Base-by-base conservation (phyloP, 2,329 filamentous ascomycete genomes). In the Spiromastix sp. region DNA sequence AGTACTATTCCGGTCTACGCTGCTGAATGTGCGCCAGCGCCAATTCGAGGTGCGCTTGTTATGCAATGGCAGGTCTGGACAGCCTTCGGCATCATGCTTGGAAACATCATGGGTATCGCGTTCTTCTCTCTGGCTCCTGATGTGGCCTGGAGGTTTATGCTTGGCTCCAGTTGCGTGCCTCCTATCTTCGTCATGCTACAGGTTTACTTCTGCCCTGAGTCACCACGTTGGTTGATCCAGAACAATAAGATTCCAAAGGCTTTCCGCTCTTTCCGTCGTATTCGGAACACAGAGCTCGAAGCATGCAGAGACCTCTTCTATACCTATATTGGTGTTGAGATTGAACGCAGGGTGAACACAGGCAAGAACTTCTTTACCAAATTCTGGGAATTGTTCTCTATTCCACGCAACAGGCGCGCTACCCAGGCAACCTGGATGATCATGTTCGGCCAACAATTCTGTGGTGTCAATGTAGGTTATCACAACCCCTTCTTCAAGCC, bases 61-160 rank as follows among this genome's bases (percentile, higher is more conserved):
- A 69, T 70, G 59, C 65, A 64, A 59, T 70, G 67, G 67, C 67
- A 70, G 44, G 65, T 68, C 59, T 64, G 59, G 59, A 61, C 59
- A 3, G 60, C 58, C 1, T 64, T 63, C 22, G 64, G 66, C 35
- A 62, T 62, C 28, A 62, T 63, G 59, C 42, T 70, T 7, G 66
- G 66, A 8, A 66, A 66, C 43, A 63, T 65, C 39, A 64, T 66
- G 50, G 65, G 63, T 10, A 61, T 69, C 13, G 64, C 63, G 5
- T 67, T 69, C 41, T 57, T 57, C 48, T 45, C 48, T n/a, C 42
- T 61, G 7, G 46, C 51, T 19, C 32, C 63, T 15, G 73, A 77
- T 17, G 65, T 70, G 17, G 60, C 77, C 43, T 83, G 79, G 79
- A 71, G 79, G 19, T 60, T 82, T 20, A 81, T 81, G 74, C 69